A percentile compares a stretch with the other conserved stretches of the same genome.
Evolutionary conservation across 257 asterid genomes (phyloP).

Genomic region (Plectranthus barbatus): DNA sequence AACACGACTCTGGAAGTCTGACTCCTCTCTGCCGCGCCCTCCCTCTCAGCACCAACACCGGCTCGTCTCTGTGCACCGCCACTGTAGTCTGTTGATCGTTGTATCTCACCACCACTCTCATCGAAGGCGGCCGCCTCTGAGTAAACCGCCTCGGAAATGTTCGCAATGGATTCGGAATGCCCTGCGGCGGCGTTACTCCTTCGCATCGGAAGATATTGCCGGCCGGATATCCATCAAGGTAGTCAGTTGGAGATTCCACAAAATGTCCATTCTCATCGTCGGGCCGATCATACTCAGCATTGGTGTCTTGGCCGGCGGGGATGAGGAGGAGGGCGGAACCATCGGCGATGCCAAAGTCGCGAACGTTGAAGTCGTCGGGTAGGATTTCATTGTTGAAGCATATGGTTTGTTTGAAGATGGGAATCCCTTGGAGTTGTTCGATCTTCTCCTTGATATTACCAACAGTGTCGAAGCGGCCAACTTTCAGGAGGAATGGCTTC

Average conservation of each 20-base stretch:
- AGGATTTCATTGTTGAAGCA: conserved; percentile 43
- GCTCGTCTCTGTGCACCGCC: conserved; percentile 30
- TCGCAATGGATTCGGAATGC: too few species aligned
- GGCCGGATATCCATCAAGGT: too few species aligned
- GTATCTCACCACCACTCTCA: conserved; percentile 24
- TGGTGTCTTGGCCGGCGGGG: conserved; percentile 1
- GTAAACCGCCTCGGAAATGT: too few species aligned
- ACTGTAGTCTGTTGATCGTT: conserved; percentile 38
- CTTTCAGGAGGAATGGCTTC: conserved; percentile 40
- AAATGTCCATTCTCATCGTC: too few species aligned
- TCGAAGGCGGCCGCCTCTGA: too few species aligned
- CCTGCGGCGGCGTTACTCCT: too few species aligned
- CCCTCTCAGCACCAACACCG: conserved; percentile 37
- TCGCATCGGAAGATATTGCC: too few species aligned
- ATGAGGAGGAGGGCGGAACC: conserved; percentile 40
- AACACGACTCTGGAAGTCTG: conserved; percentile 56
- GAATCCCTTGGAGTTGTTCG: conserved; percentile 34
- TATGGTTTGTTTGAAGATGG: conserved; percentile 45
- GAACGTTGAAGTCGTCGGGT: conserved; percentile 48
- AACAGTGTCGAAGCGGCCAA: conserved; percentile 62
- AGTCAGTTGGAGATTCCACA: too few species aligned
- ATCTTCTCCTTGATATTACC: conserved; percentile 61
- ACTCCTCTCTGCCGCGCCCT: conserved; percentile 31
- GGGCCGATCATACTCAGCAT: background rate
- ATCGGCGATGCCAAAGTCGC: conserved; percentile 39